Base-by-base conservation (phyloP, 139 green algal species). In the Coelastrella sp. region DNA sequence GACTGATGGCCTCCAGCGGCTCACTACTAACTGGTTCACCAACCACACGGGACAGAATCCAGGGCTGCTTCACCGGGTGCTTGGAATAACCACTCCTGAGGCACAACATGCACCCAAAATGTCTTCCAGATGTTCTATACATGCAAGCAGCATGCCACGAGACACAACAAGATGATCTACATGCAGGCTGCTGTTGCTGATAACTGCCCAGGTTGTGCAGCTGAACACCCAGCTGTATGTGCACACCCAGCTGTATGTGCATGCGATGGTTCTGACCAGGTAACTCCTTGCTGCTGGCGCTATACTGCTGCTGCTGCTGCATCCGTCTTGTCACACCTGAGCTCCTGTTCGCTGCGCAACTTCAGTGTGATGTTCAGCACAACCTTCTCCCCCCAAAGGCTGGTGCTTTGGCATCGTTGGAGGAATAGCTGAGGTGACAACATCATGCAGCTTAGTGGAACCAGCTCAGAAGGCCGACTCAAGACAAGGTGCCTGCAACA, bases 311-410 rank as follows among this genome's bases (percentile, higher is more conserved):
- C n/a, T n/a, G n/a, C n/a, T n/a, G n/a, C n/a, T n/a, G n/a, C n/a
- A n/a, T n/a, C 53, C 19, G 27, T 19, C 34, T 7, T 15, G 3
- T 41, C 64, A 40, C 37, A 79, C 79, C 76, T 66, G 32, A 79
- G 64, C 79, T 85, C 64, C 50, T 66, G 66, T 30, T 68, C 19
- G 34, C 45, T 69, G 45, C 64, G 45, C 64, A 30, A 21, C 35
- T 71, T 74, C 21, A 90, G 77, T 59, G 87, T 88, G 77, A 90
- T 84, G 48, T 82, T 90, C 15, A 90, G 83, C 25, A 90, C 71
- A 74, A 45, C 69, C 27, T 30, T 66, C 83, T 90, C 87, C 25
- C 87, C 87, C 3, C 38, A 66, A n/a, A 53, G 25, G 8, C 68
- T 81, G n/a, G 45, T 81, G 59, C 76, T 63, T 0, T 37, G 40